Conservation (phyloP, 129 eudicot genomes). For the Erigeron canadensis region DNA sequence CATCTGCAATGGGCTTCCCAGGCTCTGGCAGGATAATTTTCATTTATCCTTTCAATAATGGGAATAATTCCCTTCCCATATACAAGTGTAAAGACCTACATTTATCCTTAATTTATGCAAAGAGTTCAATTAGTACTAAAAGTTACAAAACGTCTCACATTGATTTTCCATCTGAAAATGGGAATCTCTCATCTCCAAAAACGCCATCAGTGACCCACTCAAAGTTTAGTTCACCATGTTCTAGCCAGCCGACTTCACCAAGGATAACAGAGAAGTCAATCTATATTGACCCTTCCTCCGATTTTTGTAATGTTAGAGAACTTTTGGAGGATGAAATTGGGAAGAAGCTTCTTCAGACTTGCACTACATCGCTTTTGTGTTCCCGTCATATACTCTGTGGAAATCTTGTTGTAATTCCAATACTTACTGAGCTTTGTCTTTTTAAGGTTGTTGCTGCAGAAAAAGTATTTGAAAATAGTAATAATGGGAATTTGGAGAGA, state of each 20-base stretch:
- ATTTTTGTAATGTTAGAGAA: conserved; percentile 47
- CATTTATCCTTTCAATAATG: conserved; percentile 59
- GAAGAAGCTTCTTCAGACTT: conserved; percentile 69
- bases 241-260: conserved; percentile 42
- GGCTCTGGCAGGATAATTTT: conserved; percentile 60
- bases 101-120: conserved; percentile 47
- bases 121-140: conserved; percentile 29
- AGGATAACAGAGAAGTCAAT: conserved; percentile 29
- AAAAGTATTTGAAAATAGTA: conserved; percentile 28
- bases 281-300: conserved; percentile 12
- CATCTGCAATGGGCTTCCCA: conserved; percentile 76
- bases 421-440: conserved; percentile 55
- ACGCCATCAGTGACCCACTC: conserved; percentile 59
- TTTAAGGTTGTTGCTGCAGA: conserved; percentile 68
- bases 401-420: conserved; percentile 65
- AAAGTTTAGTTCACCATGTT: conserved; percentile 48
- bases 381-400: conserved; percentile 63
- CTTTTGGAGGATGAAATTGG: conserved; percentile 52
- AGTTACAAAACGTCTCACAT: conserved; percentile 15
- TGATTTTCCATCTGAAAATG: conserved; percentile 37
- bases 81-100: conserved; percentile 57
- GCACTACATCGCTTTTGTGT: conserved; percentile 55
- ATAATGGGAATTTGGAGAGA: conserved; percentile 25
- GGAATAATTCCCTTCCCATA: conserved; percentile 35
- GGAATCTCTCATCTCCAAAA: conserved; percentile 58